phyloP scores from a whole-genome alignment of 768 basidiomycete species.

The Kwoniella dejecticola region DNA sequence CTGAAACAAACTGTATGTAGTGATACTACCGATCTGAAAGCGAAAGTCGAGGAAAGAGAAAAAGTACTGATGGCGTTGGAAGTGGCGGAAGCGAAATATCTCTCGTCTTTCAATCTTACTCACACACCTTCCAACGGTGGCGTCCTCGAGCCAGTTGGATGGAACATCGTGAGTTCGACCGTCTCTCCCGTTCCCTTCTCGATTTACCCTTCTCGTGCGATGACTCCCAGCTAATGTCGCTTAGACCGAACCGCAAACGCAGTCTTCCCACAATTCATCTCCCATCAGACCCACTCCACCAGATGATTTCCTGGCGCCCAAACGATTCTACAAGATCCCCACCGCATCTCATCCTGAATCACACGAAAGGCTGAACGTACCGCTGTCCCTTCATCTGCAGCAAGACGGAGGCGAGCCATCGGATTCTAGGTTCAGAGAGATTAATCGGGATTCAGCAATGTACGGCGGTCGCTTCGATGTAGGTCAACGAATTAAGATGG shows the following conservation, averaged over 20 bases:
- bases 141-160: conserved; percentile 55
- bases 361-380: conserved; percentile 1
- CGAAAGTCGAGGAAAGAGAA: conserved; percentile 74
- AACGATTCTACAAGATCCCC: conserved; percentile 5
- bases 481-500: conserved; percentile 64
- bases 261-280: neutral
- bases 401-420: neutral
- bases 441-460: conserved; percentile 63
- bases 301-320: conserved; percentile 11
- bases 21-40: conserved; percentile 68
- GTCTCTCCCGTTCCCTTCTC: neutral
- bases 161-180: conserved; percentile 5
- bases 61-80: conserved; percentile 76
- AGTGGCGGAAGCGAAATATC: conserved; percentile 76
- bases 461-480: conserved; percentile 55
- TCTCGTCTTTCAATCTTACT: conserved; percentile 65
- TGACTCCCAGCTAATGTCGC: too few relatives aligned
- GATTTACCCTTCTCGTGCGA: too few relatives aligned
- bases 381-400: neutral
- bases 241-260: too few relatives aligned
- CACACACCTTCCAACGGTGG: conserved; percentile 44
- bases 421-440: conserved; percentile 69
- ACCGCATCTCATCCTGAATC: conserved; percentile 4
- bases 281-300: conserved; percentile 13
- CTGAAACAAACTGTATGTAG: conserved; percentile 56